phyloP scores from a whole-genome alignment of 1,139 yeast species.

The Yamadazyma conglobata region DNA sequence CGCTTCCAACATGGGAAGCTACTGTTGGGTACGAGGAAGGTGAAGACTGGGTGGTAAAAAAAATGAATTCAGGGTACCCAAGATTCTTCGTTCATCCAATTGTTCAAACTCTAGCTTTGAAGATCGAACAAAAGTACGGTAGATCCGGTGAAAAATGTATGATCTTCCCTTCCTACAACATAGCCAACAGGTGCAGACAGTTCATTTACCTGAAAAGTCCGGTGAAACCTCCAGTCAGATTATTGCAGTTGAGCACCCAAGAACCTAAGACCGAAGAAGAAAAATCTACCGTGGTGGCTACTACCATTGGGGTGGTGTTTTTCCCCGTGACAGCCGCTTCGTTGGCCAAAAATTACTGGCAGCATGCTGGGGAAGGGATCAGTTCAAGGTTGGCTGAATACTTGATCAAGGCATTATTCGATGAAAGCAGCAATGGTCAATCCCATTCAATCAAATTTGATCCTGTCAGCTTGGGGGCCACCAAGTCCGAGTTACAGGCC shows the following conservation, averaged over 20 bases:
- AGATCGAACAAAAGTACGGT: slow-evolving; percentile 61
- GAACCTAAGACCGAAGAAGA: slow-evolving; percentile 61
- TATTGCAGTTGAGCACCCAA: slow-evolving; percentile 76
- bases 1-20: slow-evolving; percentile 92
- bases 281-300: slow-evolving; percentile 54
- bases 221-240: slow-evolving; percentile 43
- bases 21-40: slow-evolving; percentile 93
- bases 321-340: slow-evolving; percentile 56
- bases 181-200: slow-evolving; percentile 83
- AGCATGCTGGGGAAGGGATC: slow-evolving; percentile 92
- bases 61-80: slow-evolving; percentile 88
- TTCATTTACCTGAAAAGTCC: slow-evolving; percentile 49
- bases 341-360: slow-evolving; percentile 88
- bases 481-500: slow-evolving; percentile 39
- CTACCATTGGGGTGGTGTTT: slow-evolving; percentile 73
- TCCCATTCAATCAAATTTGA: slow-evolving; percentile 10
- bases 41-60: slow-evolving; percentile 72
- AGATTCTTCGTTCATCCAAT: slow-evolving; percentile 76
- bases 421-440: slow-evolving; percentile 16
- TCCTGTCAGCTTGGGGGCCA: slow-evolving; percentile 14
- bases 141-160: slow-evolving; percentile 70
- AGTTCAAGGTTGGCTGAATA: slow-evolving; percentile 89
- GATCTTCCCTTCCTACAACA: slow-evolving; percentile 71
- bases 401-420: slow-evolving; percentile 59
- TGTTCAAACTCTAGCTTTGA: slow-evolving; percentile 58